Evolutionary conservation across 2,329 filamentous ascomycete species (phyloP), one percentile per base, ranked within the genome.

Genomic region (Fusarium penzigii): DNA sequence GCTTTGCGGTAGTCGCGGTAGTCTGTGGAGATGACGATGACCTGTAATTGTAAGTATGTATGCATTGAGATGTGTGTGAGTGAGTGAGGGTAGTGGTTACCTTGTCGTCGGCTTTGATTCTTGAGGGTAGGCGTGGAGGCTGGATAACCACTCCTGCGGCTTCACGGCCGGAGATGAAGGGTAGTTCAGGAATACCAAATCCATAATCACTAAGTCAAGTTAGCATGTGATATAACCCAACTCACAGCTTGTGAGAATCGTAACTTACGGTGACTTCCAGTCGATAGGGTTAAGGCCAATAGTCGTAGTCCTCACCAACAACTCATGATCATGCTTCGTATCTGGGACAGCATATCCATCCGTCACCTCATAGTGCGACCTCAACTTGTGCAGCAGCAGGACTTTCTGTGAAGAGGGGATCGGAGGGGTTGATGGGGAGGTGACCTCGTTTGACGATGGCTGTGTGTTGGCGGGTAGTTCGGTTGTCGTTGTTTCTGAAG

Each of bases 251-350:
- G 11, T 14, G 17, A 13, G 43, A 17, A 48, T 48, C 32, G 34
- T 38, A 11, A 76, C 82, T 61, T 73, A 88, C 86, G 86, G 84
- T 53, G 84, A 80, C 73, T 89, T 89, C 84, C 84, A 89, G 66
- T 90, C 89, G 49, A 92, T 88, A 0, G 89, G 89, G 62, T 92
- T 92, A 38, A 92, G 71, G 0, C 88, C 88, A 60, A 90, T 85
- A 12, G 82, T 81, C 38, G 79, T 73, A 2, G 84, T 80, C 64
- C 80, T 81, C n/a, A 90, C 79, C 6, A 90, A 71, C 6, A 89
- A 70, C 61, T 90, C 84, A 41, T 61, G 55, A 6, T 61, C 62
- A 8, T 72, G 68, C 12, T 55, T 52, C 16, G 63, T 53, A 9
- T 56, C 42, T 0, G 82, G 82, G 6, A 84, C 67, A 2, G 70